Percentiles rank a stretch among this genome's conserved stretches.
Conservation (phyloP, 305 asterid genomes). For the Petunia hybrid region DNA sequence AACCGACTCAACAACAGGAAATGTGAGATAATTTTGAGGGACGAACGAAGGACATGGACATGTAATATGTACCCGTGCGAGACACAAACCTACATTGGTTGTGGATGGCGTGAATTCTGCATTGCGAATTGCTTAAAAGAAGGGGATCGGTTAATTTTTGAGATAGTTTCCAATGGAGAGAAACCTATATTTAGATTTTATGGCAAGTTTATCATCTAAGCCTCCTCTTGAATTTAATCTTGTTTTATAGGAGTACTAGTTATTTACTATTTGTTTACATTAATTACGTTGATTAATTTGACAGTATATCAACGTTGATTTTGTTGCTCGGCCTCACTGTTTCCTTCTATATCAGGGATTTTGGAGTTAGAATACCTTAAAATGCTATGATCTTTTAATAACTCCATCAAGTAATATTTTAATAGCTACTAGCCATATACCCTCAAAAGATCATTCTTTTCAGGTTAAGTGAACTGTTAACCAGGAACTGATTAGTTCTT, state of each 20-base stretch:
- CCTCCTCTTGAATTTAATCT: constrained; percentile 15
- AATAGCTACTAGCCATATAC: too few species aligned
- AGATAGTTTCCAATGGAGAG: neutral
- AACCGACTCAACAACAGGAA: neutral
- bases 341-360: too few species aligned
- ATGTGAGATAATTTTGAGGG: neutral
- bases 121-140: neutral
- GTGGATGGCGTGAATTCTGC: constrained; percentile 13
- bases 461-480: too few species aligned
- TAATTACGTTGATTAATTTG: neutral
- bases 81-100: too few species aligned
- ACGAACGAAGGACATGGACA: neutral
- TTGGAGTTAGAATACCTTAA: too few species aligned
- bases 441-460: too few species aligned
- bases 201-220: constrained; percentile 12
- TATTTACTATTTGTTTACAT: neutral
- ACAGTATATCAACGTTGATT: neutral
- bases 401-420: too few species aligned
- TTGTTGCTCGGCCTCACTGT: too few species aligned
- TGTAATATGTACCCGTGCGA: too few species aligned
- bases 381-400: too few species aligned
- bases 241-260: neutral
- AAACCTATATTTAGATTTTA: neutral
- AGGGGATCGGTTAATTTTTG: constrained; percentile 14
- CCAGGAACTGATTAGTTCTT: too few species aligned